These are phyloP conservation scores for Thraustotheca clavata DNA, from an alignment of 352 stramenopile species.

Conservation along the genomic window DNA sequence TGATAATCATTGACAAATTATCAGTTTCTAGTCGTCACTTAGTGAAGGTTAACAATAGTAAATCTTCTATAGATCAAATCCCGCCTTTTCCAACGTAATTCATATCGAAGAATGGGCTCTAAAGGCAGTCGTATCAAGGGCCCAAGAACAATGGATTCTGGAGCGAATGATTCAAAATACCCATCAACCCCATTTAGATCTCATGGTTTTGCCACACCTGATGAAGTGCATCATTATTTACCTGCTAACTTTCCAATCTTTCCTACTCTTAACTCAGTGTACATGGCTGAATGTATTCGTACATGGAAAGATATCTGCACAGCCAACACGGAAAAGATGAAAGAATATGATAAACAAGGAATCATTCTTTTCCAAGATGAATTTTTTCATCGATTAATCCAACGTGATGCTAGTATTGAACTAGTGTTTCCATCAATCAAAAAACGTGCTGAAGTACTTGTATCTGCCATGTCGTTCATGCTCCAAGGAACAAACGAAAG, in stretches of 20 bases:
- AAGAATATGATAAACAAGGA: conserved; percentile 11
- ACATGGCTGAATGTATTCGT: conserved; percentile 4
- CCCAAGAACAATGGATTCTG: neutral
- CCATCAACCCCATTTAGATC: neutral
- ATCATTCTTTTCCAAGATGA: conserved; percentile 18
- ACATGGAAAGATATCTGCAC: conserved; percentile 17
- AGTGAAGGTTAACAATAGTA: too few species aligned
- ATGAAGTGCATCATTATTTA: conserved; percentile 18
- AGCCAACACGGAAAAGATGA: conserved; percentile 12
- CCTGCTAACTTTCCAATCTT: conserved; percentile 7
- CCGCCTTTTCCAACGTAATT: too few species aligned
- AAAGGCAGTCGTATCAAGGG: neutral
- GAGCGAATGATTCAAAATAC: neutral
- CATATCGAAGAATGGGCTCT: conserved; percentile 8
- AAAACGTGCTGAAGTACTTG: conserved; percentile 13
- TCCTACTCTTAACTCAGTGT: neutral
- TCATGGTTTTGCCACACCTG: neutral
- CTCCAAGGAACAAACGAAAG: neutral
- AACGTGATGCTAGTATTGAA: conserved; percentile 7
- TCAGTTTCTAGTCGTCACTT: too few species aligned
- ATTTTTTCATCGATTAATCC: conserved; percentile 17
- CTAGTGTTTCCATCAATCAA: conserved; percentile 6
- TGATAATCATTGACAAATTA: too few species aligned
- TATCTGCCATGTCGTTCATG: conserved; percentile 12
- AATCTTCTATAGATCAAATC: too few species aligned